Evolutionary conservation across 108 stramenopile species (phyloP).

Genomic region (Poteriospumella lacustris): DNA sequence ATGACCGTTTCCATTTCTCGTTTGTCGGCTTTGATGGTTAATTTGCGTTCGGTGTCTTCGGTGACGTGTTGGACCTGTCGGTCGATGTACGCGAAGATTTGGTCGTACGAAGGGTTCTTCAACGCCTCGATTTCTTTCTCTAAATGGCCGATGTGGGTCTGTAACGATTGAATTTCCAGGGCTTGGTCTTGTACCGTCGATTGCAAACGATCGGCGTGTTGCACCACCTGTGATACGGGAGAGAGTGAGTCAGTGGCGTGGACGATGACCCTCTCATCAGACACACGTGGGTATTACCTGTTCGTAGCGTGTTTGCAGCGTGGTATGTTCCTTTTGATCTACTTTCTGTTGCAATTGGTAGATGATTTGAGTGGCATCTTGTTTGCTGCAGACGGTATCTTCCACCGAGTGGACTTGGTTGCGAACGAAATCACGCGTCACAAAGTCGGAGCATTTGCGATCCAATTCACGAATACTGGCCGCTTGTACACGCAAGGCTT

Average conservation of each 20-base stretch:
- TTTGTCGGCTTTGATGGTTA: slow-evolving; percentile 3
- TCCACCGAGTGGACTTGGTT: not conserved
- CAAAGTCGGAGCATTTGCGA: not conserved
- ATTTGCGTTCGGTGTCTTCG: not conserved
- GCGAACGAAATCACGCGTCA: not conserved
- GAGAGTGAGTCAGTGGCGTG: too few species aligned
- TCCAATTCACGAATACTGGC: slow-evolving; percentile 10
- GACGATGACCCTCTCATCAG: too few species aligned
- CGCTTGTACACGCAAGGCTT: slow-evolving; percentile 8
- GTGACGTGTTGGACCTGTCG: not conserved
- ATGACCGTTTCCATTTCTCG: not conserved
- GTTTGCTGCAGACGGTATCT: not conserved
- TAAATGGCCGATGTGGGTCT: not conserved
- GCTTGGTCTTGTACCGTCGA: too few species aligned
- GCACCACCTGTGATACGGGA: too few species aligned
- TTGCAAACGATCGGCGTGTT: too few species aligned
- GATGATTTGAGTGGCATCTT: not conserved
- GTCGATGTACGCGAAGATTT: slow-evolving; percentile 13
- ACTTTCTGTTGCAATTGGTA: not conserved
- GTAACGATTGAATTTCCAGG: not conserved
- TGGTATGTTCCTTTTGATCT: not conserved
- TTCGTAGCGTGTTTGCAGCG: not conserved
- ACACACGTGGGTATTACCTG: not conserved
- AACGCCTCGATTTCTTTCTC: not conserved
- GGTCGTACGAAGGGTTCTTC: not conserved